phyloP scores from a whole-genome alignment of 441 rosid genomes.

The Populus hybrid region DNA sequence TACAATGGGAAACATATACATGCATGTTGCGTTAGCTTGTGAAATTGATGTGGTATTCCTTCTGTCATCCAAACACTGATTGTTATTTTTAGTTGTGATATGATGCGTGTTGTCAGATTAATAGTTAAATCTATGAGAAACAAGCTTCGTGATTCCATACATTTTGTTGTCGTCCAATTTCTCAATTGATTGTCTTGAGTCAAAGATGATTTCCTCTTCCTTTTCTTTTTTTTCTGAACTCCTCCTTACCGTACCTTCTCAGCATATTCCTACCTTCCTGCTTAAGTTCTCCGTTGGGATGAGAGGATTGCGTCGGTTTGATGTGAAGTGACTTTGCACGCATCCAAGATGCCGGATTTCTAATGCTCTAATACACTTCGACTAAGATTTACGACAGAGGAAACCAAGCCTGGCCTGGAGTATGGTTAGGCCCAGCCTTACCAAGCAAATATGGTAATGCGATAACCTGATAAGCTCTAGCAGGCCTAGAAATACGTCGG shows the following conservation, averaged over 20 bases:
- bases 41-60: neutral
- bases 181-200: neutral
- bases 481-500: conserved; percentile 11
- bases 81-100: neutral
- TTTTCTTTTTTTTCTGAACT: neutral
- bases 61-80: conserved; percentile 2
- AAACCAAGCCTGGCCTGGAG: neutral
- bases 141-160: neutral
- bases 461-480: neutral
- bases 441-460: neutral
- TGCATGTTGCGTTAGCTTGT: conserved; percentile 12
- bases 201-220: neutral
- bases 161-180: neutral
- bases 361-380: neutral
- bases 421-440: neutral
- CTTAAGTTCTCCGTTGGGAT: neutral
- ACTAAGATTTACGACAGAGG: neutral
- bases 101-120: neutral
- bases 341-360: neutral
- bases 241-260: neutral
- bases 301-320: neutral
- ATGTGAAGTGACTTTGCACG: neutral
- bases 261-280: neutral
- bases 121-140: neutral
- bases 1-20: neutral